Evolutionary conservation across 139 green algal species (phyloP).

Genomic region (Tetratostichococcus sp.): DNA sequence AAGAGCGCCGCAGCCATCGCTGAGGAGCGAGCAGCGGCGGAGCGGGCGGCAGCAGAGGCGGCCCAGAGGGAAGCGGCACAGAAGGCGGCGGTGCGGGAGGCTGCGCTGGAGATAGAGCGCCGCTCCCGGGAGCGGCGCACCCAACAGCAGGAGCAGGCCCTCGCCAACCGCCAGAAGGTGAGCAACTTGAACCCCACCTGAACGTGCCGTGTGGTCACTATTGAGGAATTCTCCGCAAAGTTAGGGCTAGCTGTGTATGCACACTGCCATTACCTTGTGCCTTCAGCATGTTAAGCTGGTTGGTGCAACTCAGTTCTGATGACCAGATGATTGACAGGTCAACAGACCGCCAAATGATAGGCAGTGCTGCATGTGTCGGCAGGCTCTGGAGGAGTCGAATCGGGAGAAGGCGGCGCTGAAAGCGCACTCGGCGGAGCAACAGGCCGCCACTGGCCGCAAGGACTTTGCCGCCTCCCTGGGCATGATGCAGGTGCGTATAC

Average conservation of each 20-base stretch:
- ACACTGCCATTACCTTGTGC: too few relatives aligned
- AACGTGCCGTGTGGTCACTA: too few relatives aligned
- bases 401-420: not conserved
- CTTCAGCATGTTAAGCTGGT: too few relatives aligned
- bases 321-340: too few relatives aligned
- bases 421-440: not conserved
- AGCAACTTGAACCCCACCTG: not conserved
- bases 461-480: not conserved
- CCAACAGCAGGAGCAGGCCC: not conserved
- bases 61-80: not conserved
- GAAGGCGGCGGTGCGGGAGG: not conserved
- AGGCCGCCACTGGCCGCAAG: not conserved
- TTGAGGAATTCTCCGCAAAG: too few relatives aligned
- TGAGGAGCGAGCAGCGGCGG: too few relatives aligned
- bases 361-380: too few relatives aligned
- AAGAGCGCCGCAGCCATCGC: not conserved
- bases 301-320: too few relatives aligned
- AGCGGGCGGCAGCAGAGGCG: not conserved
- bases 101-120: not conserved
- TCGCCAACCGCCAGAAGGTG: not conserved
- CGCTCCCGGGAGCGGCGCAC: not conserved
- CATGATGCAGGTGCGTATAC: not conserved
- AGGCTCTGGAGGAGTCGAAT: not conserved
- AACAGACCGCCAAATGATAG: too few relatives aligned
- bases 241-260: too few relatives aligned